Base-by-base conservation (phyloP, 495 filamentous ascomycete species). In the Talaromyces liani region DNA sequence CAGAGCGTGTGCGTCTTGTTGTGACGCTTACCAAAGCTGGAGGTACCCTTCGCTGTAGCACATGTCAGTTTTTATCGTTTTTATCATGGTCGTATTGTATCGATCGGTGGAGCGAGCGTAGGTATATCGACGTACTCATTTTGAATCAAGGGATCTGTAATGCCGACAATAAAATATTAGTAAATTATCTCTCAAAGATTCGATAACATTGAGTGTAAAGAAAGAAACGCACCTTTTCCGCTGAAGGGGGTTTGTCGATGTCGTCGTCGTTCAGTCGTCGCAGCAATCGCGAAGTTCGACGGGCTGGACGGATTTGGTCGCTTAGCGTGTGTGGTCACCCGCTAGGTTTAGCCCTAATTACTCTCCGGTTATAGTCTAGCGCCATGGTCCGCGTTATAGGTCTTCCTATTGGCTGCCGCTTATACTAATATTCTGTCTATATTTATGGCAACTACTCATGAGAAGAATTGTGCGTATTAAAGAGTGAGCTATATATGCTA, bases 1-100 rank as follows among this genome's bases (percentile, higher is more conserved):
- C 94, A 98, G 78, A 98, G 86, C 71, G 91, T 94, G 86, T 98
- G 94, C 80, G 95, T 91, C 85, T 98, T 98, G 85, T 93, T 98
- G 86, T 98, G 91, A 86, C 91, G 91, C 87, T 93, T 94, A 80
- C 92, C 93, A 80, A 96, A 96, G 84, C 88, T 92, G 77, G 89
- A 92, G 75, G 92, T 96, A 87, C 92, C 92, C 91, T 96, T 96
- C 77, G 87, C 85, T 87, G 73, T 80, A 64, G 22, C 53, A 67
- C 58, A 67, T 73, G 75, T 84, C 69, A 85, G 80, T 80, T 63
- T 77, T 24, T 24, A 24, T 24, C 22, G 22, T 24, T 24, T 24
- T 24, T 24, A 24, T 24, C 22, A 1, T 24, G 22, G 22, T 24
- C 22, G 22, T 24, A 24, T 24, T 31, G 16, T 20, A 29, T 41